These are phyloP conservation scores for Corallochytrium limacisporum DNA, from an alignment of 78 protist species.

Conservation along the genomic window DNA sequence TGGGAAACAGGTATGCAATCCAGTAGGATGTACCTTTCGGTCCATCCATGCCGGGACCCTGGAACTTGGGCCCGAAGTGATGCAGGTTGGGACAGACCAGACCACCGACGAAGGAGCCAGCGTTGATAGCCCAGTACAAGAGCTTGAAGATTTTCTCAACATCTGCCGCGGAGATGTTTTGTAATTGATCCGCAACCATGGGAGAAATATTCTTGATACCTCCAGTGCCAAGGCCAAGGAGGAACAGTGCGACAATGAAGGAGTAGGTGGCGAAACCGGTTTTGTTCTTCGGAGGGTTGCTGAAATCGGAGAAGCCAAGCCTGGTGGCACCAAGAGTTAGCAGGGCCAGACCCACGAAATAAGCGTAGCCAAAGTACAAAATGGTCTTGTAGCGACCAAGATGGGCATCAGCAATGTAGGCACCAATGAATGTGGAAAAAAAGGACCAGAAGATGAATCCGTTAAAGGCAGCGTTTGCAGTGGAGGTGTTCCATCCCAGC, in stretches of 20 bases:
- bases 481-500: too few relatives aligned
- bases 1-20: too few relatives aligned
- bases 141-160: not conserved
- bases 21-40: too few relatives aligned
- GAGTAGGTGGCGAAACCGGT: not conserved
- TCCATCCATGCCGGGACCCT: too few relatives aligned
- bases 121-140: conserved; percentile 4
- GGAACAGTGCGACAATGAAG: not conserved
- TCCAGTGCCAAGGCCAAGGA: conserved; percentile 8
- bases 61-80: not conserved
- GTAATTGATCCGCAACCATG: conserved; percentile 11
- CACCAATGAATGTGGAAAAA: not conserved
- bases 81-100: not conserved
- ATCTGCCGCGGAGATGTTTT: not conserved
- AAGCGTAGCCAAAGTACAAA: not conserved
- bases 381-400: conserved; percentile 18
- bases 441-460: too few relatives aligned
- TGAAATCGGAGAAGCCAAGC: too few relatives aligned
- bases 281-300: too few relatives aligned
- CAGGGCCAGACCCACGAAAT: conserved; percentile 5
- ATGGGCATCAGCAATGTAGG: not conserved
- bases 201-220: conserved; percentile 2
- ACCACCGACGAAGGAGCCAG: not conserved
- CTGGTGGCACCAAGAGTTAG: too few relatives aligned
- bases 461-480: too few relatives aligned